These are phyloP conservation scores for Fraxinus excelsior DNA, from an alignment of 257 asterid species.

Conservation along the genomic window DNA sequence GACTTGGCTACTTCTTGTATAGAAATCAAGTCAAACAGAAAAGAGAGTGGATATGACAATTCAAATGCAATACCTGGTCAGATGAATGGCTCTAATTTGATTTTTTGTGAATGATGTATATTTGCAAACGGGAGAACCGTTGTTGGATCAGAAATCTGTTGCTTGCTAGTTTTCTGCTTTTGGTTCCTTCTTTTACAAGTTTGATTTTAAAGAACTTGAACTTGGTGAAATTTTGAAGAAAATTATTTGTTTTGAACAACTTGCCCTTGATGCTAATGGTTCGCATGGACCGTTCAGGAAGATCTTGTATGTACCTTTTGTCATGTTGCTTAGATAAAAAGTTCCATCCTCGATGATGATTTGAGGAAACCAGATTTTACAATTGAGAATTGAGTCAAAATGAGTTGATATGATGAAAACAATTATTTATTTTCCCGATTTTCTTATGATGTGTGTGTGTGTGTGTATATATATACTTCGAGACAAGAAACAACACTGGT, in stretches of 20 bases:
- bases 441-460: neutral
- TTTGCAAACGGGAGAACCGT: neutral
- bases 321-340: neutral
- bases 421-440: neutral
- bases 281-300: neutral
- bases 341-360: neutral
- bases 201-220: neutral
- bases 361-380: neutral
- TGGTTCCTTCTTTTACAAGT: neutral
- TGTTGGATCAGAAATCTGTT: constrained; percentile 6
- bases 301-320: neutral
- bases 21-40: neutral
- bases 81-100: neutral
- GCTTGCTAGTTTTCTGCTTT: neutral
- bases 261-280: neutral
- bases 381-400: neutral
- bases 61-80: neutral
- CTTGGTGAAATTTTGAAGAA: neutral
- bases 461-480: neutral
- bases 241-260: neutral
- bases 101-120: neutral
- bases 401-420: neutral
- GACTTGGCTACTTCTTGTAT: neutral
- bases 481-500: neutral
- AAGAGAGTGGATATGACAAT: neutral